Base-by-base conservation (phyloP, 441 rosid species). In the Pelargonium cotyledonis region DNA sequence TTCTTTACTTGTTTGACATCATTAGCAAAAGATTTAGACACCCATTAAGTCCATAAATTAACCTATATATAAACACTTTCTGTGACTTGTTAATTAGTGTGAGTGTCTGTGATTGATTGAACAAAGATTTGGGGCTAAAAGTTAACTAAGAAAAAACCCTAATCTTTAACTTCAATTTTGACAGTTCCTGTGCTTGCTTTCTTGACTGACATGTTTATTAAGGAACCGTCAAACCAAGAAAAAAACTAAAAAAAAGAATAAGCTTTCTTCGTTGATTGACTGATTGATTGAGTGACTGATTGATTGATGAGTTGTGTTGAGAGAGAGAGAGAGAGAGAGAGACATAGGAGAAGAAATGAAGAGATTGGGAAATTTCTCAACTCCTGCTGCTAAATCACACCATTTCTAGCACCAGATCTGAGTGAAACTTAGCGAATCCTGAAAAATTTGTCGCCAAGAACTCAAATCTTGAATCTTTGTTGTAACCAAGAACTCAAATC, bases 111-210 rank as follows among this genome's bases (percentile, higher is more conserved):
- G 40, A 35, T 35, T 35, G 40, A 35, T 35, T 35, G 40, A 35
- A 35, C 6, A 35, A 35, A 35, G 40, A 35, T 35, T 35, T 35
- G 40, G 40, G 40, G 40, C 40, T 35, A 4, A 55, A 55, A 55
- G 18, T 8, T 16, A 6, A 35, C 40, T 35, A 5, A 35, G 5
- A 19, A 65, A 19, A 74, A 80, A 73, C 77, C 84, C 84, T 77
- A 79, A 35, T 65, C 68, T 68, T 65, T 64, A 69, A 66, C 55
- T 65, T n/a, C 57, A 66, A 65, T 58, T 65, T 58, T 55, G 61
- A 40, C 35, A 26, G 62, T 12, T 58, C 47, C 9, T 10, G 73
- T 70, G 58, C 10, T 53, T 19, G 29, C 10, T 15, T 58, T 16
- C 65, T 35, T 70, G 70, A 60, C 58, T 79, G 78, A 44, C 66